Evolutionary conservation across 371 early-diverging fungal genomes (phyloP).

Genomic region (Funneliformis caledonium): DNA sequence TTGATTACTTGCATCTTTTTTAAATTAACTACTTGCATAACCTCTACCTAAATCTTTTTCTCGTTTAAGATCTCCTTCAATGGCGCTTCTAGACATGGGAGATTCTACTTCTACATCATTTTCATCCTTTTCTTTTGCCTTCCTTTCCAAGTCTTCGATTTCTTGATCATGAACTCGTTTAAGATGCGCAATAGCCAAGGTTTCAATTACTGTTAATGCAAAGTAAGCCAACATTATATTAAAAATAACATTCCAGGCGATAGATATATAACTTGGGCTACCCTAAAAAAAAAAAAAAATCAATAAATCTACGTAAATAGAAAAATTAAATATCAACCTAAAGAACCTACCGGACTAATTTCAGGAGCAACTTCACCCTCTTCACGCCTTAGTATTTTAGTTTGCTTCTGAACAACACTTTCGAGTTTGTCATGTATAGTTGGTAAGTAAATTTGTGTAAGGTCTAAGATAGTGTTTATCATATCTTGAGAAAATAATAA

Average conservation of each 20-base stretch:
- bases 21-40: constrained; percentile 20
- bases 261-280: constrained; percentile 50
- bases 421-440: constrained; percentile 55
- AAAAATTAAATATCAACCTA: neutral
- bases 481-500: constrained; percentile 74
- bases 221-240: constrained; percentile 83
- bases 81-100: constrained; percentile 9
- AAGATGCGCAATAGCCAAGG: constrained; percentile 74
- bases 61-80: constrained; percentile 14
- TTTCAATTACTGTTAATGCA: constrained; percentile 78
- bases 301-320: constrained; percentile 1
- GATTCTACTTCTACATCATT: neutral
- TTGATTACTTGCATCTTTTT: neutral
- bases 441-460: constrained; percentile 55
- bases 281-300: constrained; percentile 30
- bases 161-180: constrained; percentile 55
- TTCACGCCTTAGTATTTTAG: constrained; percentile 47
- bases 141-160: constrained; percentile 48
- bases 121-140: constrained; percentile 42
- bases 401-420: constrained; percentile 56
- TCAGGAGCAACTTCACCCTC: constrained; percentile 36
- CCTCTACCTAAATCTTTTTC: constrained; percentile 1
- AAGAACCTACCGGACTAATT: constrained; percentile 27
- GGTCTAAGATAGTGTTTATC: constrained; percentile 56
- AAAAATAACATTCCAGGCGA: constrained; percentile 83